phyloP scores from a whole-genome alignment of 1,139 yeast species.

The Candida pseudoviswanathii region DNA sequence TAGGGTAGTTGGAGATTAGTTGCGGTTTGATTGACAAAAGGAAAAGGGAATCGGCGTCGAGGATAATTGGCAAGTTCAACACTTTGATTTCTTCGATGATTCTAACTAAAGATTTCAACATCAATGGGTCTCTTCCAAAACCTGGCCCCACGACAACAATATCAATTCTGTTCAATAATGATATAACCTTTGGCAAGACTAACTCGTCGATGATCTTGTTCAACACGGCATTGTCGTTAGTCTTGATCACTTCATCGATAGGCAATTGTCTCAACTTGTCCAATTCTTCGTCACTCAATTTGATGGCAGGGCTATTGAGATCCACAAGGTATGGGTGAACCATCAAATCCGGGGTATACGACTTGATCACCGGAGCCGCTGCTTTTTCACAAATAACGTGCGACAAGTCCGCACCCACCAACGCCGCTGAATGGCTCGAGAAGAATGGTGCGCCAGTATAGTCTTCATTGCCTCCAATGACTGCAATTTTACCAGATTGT shows the following conservation, averaged over 20 bases:
- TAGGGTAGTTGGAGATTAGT: conserved; percentile 49
- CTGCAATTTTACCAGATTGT: conserved; percentile 85
- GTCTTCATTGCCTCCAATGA: conserved; percentile 93
- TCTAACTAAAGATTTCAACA: conserved; percentile 60
- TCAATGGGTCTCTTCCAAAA: conserved; percentile 75
- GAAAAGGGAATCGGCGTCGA: conserved; percentile 89
- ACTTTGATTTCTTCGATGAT: conserved; percentile 60
- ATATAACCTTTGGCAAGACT: conserved; percentile 56
- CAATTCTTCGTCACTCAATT: conserved; percentile 19
- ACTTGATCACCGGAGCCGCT: conserved; percentile 82
- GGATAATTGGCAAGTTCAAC: conserved; percentile 61
- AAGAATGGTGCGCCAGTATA: conserved; percentile 97
- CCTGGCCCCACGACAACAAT: conserved; percentile 93
- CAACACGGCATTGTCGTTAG: conserved; percentile 20
- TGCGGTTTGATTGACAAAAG: conserved; percentile 60
- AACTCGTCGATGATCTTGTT: conserved; percentile 38
- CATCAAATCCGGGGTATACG: conserved; percentile 92
- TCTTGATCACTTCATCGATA: conserved; percentile 23
- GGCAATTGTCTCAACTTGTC: conserved; percentile 18
- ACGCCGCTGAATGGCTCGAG: conserved; percentile 80
- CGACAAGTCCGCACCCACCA: conserved; percentile 85
- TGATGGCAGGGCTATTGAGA: conserved; percentile 23
- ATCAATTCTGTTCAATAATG: conserved; percentile 67
- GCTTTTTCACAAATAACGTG: conserved; percentile 80
- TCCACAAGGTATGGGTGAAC: conserved; percentile 83